A percentile compares a stretch with the other conserved stretches of the same genome.
Conservation (phyloP, 1,139 yeast genomes). For the Lodderomyces parapsilosis region DNA sequence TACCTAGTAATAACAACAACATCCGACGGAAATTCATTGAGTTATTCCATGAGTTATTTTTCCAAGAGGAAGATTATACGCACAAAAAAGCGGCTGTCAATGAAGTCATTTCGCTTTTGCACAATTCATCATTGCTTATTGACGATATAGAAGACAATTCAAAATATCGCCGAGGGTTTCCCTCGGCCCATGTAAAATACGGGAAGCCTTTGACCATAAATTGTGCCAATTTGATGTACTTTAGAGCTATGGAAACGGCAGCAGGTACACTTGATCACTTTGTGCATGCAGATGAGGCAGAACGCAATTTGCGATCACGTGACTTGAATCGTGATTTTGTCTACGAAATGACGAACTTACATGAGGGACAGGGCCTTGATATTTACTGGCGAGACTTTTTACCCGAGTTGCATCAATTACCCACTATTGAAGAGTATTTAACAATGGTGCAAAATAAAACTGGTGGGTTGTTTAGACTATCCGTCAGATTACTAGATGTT, state of each 20-base stretch:
- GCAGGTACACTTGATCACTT: constrained; percentile 12
- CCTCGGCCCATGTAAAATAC: constrained; percentile 73
- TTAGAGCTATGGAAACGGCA: constrained; percentile 61
- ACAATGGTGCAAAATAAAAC: constrained; percentile 87
- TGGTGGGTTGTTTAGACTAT: constrained; percentile 80
- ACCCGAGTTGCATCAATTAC: constrained; percentile 40
- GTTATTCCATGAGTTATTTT: constrained; percentile 32
- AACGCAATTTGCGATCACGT: constrained; percentile 14
- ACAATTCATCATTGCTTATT: constrained; percentile 39
- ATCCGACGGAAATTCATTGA: constrained; percentile 27
- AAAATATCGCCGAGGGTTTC: constrained; percentile 65
- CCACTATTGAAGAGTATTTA: constrained; percentile 66
- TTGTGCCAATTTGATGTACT: constrained; percentile 80
- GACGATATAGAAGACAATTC: constrained; percentile 90
- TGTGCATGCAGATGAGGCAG: background rate
- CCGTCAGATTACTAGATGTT: constrained; percentile 60
- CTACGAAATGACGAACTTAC: constrained; percentile 69
- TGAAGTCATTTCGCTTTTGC: constrained; percentile 28
- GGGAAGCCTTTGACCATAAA: constrained; percentile 82
- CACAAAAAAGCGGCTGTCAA: constrained; percentile 15
- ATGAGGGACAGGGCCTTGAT: constrained; percentile 87
- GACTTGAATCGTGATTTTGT: constrained; percentile 44
- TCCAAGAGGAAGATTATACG: constrained; percentile 18
- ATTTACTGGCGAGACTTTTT: constrained; percentile 75
- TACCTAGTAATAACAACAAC: constrained; percentile 35